Evolutionary conservation across 305 asterid species (phyloP).

Genomic region (Solanum hybrid): DNA sequence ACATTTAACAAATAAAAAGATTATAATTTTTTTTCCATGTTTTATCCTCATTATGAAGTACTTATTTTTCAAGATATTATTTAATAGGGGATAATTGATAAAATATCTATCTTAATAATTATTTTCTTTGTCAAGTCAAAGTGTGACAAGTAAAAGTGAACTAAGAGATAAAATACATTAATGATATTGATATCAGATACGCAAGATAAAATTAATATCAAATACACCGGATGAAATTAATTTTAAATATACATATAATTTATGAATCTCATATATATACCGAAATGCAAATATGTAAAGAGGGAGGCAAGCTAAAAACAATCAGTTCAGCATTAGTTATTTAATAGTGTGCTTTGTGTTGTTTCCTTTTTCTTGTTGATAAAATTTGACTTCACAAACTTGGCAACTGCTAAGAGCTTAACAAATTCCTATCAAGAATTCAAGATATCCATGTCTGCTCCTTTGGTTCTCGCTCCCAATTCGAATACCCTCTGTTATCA

Average conservation of each 20-base stretch:
- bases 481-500: background rate
- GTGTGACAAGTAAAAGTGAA: background rate
- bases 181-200: background rate
- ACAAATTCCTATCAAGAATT: background rate
- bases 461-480: background rate
- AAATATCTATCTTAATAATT: accelerated
- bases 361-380: background rate
- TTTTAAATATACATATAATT: background rate
- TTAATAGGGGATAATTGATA: background rate
- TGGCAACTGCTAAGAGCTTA: background rate
- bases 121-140: background rate
- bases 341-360: background rate
- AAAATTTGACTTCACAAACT: background rate
- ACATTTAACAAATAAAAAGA: too few relatives aligned
- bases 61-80: background rate
- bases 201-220: background rate
- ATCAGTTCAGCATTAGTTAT: background rate
- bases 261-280: background rate
- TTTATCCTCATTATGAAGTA: too few relatives aligned
- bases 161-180: background rate
- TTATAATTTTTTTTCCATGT: too few relatives aligned
- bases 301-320: background rate
- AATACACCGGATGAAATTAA: background rate
- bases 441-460: background rate
- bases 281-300: background rate